phyloP scores from a whole-genome alignment of 495 filamentous ascomycete genomes.

The Neurospora africana region DNA sequence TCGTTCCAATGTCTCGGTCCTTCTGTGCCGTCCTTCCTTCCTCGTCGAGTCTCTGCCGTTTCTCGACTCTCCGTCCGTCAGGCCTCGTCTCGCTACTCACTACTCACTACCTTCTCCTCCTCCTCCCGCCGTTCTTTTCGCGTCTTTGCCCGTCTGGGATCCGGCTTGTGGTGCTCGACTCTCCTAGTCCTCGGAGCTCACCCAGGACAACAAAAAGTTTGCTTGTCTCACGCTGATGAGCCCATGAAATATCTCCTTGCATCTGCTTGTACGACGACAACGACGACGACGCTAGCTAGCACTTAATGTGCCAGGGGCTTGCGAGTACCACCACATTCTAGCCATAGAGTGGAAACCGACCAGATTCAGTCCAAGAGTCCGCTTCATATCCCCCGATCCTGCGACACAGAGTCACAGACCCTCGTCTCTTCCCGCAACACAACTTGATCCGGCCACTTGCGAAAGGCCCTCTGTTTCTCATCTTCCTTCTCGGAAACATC shows the following conservation, averaged over 20 bases:
- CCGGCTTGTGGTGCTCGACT: background rate
- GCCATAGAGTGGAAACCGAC: slow-evolving; percentile 3
- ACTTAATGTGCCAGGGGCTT: slow-evolving; percentile 15
- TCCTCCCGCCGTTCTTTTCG: slow-evolving; percentile 1
- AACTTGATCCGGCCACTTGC: background rate
- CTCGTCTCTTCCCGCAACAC: background rate
- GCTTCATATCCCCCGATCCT: slow-evolving; percentile 19
- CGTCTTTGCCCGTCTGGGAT: background rate
- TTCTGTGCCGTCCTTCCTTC: slow-evolving; percentile 2
- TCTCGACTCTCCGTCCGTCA: background rate
- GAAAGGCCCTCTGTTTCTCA: slow-evolving; percentile 8
- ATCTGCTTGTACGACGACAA: background rate
- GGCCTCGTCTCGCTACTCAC: slow-evolving; percentile 3
- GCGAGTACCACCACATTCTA: slow-evolving; percentile 10
- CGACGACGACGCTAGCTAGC: slow-evolving; percentile 1
- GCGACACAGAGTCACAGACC: slow-evolving; percentile 18
- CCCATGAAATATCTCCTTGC: background rate
- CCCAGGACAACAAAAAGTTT: background rate
- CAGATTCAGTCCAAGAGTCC: slow-evolving; percentile 1
- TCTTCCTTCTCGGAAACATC: slow-evolving; percentile 13
- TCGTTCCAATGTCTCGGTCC: slow-evolving; percentile 7
- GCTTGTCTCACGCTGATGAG: background rate
- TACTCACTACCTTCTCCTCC: slow-evolving; percentile 3
- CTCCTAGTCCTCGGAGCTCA: background rate
- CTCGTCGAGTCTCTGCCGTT: slow-evolving; percentile 1